Base-by-base conservation (phyloP, 2,329 filamentous ascomycete genomes). In the Ilyonectria sp. region DNA sequence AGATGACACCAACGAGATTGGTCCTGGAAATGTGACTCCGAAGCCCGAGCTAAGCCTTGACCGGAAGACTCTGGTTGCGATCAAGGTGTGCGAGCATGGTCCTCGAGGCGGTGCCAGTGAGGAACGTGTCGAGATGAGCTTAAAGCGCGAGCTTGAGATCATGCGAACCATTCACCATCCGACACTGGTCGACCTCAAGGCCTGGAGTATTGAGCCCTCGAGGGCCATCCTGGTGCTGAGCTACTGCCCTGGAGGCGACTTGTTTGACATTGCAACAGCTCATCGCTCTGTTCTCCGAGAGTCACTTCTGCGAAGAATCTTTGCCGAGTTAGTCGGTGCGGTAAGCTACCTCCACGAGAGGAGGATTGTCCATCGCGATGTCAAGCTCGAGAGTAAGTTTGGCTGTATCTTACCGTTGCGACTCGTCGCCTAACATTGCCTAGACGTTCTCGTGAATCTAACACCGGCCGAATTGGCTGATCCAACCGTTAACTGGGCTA, bases 1-100 rank as follows among this genome's bases (percentile, higher is more conserved):
- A 0, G 85, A 86, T 43, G 83, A 85, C 31, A 81, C 84, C 65
- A 78, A 70, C 60, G 70, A 78, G 74, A 65, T 76, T 74, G 75
- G 80, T 71, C 70, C 78, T 73, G 77, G 82, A 77, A 64, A 68
- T 23, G 60, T 72, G 19, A 74, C 75, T 71, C 61, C 79, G 60
- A 67, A 71, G 68, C 55, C 80, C 1, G 77, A 80, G 35, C 74
- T 76, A 47, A 74, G 75, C 6, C 73, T 81, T n/a, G 76, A 93
- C 69, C 90, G 91, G n/a, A 93, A 92, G 76, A 93, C 93, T 59
- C 85, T 99, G 15, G 96, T 98, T 3, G 96, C 96, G 1, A 91
- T 99, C 77, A 99, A 99, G 81, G 91, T 99, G 50, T 95, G 97
- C 78, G 94, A 98, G 80, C 94, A 97, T 81, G 96, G 95, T 4